Conservation (phyloP, 345 rosid genomes). For the Moricandia moricandioides region DNA sequence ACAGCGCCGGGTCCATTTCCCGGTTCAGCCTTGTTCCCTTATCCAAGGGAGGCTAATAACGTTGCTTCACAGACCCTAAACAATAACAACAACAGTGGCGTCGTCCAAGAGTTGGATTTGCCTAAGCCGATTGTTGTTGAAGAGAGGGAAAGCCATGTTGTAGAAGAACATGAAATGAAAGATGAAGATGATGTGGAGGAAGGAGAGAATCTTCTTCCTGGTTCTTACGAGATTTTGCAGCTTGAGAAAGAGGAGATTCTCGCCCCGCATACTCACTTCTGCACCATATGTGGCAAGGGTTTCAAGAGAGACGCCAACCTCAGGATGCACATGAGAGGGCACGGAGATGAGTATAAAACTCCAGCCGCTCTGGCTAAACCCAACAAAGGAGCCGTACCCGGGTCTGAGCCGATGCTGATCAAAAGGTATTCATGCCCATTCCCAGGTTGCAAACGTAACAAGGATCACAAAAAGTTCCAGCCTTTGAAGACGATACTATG, state of each 20-base stretch:
- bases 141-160: constrained; percentile 18
- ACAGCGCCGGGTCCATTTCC: constrained; percentile 40
- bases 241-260: constrained; percentile 96
- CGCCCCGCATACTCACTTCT: constrained; percentile 97
- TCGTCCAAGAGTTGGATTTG: constrained; percentile 38
- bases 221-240: constrained; percentile 89
- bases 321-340: constrained; percentile 99
- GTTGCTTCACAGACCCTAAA: constrained; percentile 43
- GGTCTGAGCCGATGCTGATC: constrained; percentile 59
- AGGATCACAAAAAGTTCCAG: constrained; percentile 95
- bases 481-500: constrained; percentile 88
- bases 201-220: constrained; percentile 90
- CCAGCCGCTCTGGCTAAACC: constrained; percentile 93
- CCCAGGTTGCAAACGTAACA: constrained; percentile 93
- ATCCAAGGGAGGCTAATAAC: constrained; percentile 40
- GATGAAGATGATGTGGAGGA: constrained; percentile 95
- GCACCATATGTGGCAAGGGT: constrained; percentile 95
- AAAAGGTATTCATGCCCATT: constrained; percentile 96
- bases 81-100: neutral
- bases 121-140: constrained; percentile 39
- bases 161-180: constrained; percentile 78
- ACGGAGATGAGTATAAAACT: constrained; percentile 95
- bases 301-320: constrained; percentile 95
- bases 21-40: constrained; percentile 51
- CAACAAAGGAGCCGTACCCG: constrained; percentile 52